A percentile compares a stretch with the other conserved stretches of the same genome.
Conservation (phyloP, 768 basidiomycete species). For the Lentinula edodes region DNA sequence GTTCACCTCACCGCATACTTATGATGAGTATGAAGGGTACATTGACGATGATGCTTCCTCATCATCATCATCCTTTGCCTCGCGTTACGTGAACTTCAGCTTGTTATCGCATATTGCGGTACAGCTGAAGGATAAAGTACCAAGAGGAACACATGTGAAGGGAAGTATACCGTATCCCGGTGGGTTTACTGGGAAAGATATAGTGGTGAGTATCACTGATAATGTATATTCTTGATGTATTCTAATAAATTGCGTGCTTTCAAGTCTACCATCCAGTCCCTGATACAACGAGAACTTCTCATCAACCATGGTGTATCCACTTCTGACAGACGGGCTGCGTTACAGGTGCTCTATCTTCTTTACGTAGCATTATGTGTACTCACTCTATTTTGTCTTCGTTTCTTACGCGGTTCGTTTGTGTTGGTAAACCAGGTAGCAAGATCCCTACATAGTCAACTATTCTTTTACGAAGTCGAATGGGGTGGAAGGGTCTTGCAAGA, state of each 20-base stretch:
- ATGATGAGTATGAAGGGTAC: too few relatives aligned
- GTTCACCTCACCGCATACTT: too few relatives aligned
- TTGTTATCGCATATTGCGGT: conserved; percentile 86
- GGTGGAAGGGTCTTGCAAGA: conserved; percentile 77
- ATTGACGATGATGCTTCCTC: neutral
- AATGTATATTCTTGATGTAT: neutral
- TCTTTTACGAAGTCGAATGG: conserved; percentile 98
- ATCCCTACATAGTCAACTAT: conserved; percentile 86
- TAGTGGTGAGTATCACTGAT: conserved; percentile 62
- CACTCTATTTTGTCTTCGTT: too few relatives aligned
- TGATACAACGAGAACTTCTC: conserved; percentile 80
- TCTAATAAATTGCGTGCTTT: neutral
- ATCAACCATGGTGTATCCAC: conserved; percentile 69
- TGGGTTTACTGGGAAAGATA: conserved; percentile 92
- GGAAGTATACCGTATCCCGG: conserved; percentile 87
- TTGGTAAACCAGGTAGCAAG: conserved; percentile 71
- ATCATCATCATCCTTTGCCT: neutral
- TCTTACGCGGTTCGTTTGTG: conserved; percentile 38
- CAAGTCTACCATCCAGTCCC: conserved; percentile 82
- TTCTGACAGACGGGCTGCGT: conserved; percentile 75
- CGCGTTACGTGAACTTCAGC: conserved; percentile 75
- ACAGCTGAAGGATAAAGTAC: conserved; percentile 85
- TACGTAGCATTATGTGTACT: conserved; percentile 80
- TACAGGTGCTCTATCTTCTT: conserved; percentile 76
- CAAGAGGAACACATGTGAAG: conserved; percentile 82